Percentiles rank a stretch among this genome's conserved stretches.
phyloP scores from a whole-genome alignment of 2,329 filamentous ascomycete species.

The Shiraia sp. region DNA sequence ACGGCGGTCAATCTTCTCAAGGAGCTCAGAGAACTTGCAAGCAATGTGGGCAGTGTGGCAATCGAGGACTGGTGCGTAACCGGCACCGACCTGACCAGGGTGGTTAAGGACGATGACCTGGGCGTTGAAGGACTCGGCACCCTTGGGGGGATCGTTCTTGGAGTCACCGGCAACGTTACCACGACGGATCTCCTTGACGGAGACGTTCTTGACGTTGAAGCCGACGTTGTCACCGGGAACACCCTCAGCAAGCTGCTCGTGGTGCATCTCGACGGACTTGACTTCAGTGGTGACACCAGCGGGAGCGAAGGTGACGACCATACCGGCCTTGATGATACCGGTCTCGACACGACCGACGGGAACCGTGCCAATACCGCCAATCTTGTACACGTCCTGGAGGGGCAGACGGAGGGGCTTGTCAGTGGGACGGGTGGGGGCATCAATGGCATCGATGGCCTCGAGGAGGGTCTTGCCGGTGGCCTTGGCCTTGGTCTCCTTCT shows the following conservation, averaged over 20 bases:
- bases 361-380: conserved; percentile 99
- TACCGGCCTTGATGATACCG: conserved; percentile 80
- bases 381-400: conserved; percentile 99
- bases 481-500: conserved; percentile 97
- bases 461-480: conserved; percentile 93
- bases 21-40: conserved; percentile 99
- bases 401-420: conserved; percentile 99
- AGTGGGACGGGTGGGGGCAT: conserved; percentile 87
- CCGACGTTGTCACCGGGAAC: conserved; percentile 99
- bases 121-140: conserved; percentile 92
- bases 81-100: conserved; percentile 98
- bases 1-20: conserved; percentile 99
- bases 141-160: conserved; percentile 97
- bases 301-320: conserved; percentile 98
- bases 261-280: conserved; percentile 99
- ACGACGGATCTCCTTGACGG: conserved; percentile 99
- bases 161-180: conserved; percentile 99
- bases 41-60: conserved; percentile 99
- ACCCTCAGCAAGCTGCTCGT: conserved; percentile 97
- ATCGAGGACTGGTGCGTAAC: conserved; percentile 98
- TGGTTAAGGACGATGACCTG: conserved; percentile 99
- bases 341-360: conserved; percentile 99
- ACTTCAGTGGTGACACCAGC: conserved; percentile 99
- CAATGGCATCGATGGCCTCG: conserved; percentile 97
- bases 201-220: conserved; percentile 99